phyloP scores from a whole-genome alignment of 2,329 filamentous ascomycete genomes.

The Aureobasidium melanogenum region DNA sequence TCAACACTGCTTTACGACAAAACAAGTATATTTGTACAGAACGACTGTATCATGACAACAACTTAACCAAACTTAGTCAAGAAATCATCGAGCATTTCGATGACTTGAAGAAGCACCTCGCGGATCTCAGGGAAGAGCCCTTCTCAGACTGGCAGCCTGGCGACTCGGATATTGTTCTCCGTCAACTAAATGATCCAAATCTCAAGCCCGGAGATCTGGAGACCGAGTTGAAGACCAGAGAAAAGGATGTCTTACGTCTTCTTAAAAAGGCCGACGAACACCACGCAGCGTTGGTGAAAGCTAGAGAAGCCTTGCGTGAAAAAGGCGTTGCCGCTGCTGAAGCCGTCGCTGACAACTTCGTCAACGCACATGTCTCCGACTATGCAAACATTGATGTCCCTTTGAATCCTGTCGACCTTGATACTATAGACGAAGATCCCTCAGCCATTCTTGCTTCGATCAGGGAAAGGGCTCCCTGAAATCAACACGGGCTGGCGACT shows the following conservation, averaged over 20 bases:
- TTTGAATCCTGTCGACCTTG: not conserved
- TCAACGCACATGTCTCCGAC: not conserved
- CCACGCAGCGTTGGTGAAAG: not conserved
- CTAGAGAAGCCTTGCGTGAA: not conserved
- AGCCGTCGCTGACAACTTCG: not conserved
- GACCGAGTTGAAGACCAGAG: not conserved
- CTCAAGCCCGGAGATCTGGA: not conserved
- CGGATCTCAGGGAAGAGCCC: conserved; percentile 4
- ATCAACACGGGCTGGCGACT: not conserved
- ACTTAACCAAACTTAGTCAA: not conserved
- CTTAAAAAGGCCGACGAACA: not conserved
- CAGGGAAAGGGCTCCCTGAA: not conserved
- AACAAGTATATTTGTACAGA: conserved; percentile 9
- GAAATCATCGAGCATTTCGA: not conserved
- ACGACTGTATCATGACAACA: not conserved
- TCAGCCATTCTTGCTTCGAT: not conserved
- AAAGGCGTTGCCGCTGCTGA: not conserved
- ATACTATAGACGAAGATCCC: not conserved
- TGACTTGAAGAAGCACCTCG: not conserved
- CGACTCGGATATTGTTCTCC: not conserved
- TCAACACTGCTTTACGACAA: not conserved
- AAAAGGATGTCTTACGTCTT: not conserved
- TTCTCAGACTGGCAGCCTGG: conserved; percentile 2
- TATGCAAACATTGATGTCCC: not conserved
- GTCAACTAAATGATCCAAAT: not conserved